phyloP scores from a whole-genome alignment of 148 eudicot genomes.

The Vaccinium vitisidaea region DNA sequence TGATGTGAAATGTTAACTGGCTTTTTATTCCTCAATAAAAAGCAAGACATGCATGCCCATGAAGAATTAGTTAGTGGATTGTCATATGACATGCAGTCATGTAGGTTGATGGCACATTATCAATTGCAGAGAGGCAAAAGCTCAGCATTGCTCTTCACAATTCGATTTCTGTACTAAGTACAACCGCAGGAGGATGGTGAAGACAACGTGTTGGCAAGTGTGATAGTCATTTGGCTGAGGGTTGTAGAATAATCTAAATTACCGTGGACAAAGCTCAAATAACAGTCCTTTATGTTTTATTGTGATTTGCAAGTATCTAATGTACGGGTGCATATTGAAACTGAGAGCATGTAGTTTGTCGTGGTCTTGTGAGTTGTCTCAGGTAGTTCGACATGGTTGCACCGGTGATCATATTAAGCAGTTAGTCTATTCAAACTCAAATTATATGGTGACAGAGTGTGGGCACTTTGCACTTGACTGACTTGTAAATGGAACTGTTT shows the following conservation, averaged over 20 bases:
- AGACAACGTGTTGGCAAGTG: background rate
- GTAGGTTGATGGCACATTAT: background rate
- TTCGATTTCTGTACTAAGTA: background rate
- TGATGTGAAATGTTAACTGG: background rate
- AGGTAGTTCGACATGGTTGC: too few relatives aligned
- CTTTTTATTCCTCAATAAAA: background rate
- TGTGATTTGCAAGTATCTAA: too few relatives aligned
- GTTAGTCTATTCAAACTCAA: too few relatives aligned
- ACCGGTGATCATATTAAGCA: too few relatives aligned
- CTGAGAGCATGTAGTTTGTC: background rate
- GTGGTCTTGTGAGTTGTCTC: background rate
- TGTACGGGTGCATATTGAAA: background rate
- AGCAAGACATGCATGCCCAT: background rate
- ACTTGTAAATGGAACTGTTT: too few relatives aligned
- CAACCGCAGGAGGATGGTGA: background rate
- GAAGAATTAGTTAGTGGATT: background rate
- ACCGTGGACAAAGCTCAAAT: background rate
- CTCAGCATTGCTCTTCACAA: background rate
- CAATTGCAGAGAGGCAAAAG: background rate
- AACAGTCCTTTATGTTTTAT: conserved; percentile 23
- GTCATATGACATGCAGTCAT: background rate
- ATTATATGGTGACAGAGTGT: too few relatives aligned
- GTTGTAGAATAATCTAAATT: background rate
- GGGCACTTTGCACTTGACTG: too few relatives aligned
- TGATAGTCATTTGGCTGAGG: background rate